phyloP scores from a whole-genome alignment of 108 stramenopile genomes.

The Nitzschia sp. region DNA sequence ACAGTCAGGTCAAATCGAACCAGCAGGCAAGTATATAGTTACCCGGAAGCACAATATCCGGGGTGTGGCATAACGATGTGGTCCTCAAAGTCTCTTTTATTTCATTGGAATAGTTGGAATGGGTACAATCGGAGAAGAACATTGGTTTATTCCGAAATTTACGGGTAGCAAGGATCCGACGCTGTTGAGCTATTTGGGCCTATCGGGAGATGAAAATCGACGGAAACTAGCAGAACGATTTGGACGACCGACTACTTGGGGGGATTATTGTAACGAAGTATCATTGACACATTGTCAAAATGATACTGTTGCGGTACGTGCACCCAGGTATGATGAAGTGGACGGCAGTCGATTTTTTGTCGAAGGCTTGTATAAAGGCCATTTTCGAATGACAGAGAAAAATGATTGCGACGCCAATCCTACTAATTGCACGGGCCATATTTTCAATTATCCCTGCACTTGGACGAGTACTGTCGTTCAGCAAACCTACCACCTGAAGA shows the following conservation, averaged over 20 bases:
- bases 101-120: no score
- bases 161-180: conserved; percentile 33
- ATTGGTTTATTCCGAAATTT: conserved; percentile 43
- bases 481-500: conserved; percentile 17
- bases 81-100: no score
- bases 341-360: conserved; percentile 11
- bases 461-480: conserved; percentile 8
- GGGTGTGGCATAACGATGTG: neutral
- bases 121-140: neutral
- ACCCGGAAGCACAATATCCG: neutral
- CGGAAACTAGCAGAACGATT: conserved; percentile 40
- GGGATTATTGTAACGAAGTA: conserved; percentile 42
- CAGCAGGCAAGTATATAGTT: neutral
- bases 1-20: neutral
- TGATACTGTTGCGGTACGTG: conserved; percentile 30
- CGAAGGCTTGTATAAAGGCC: conserved; percentile 37
- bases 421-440: conserved; percentile 35
- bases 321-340: conserved; percentile 28
- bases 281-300: conserved; percentile 22
- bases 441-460: conserved; percentile 29
- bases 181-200: conserved; percentile 36
- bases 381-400: conserved; percentile 40
- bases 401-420: conserved; percentile 36
- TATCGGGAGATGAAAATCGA: conserved; percentile 19
- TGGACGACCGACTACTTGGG: conserved; percentile 43